Evolutionary conservation across 164 flowering plant genomes (phyloP), one percentile per base, ranked within the genome.

Genomic region (Houttuynia cordata): DNA sequence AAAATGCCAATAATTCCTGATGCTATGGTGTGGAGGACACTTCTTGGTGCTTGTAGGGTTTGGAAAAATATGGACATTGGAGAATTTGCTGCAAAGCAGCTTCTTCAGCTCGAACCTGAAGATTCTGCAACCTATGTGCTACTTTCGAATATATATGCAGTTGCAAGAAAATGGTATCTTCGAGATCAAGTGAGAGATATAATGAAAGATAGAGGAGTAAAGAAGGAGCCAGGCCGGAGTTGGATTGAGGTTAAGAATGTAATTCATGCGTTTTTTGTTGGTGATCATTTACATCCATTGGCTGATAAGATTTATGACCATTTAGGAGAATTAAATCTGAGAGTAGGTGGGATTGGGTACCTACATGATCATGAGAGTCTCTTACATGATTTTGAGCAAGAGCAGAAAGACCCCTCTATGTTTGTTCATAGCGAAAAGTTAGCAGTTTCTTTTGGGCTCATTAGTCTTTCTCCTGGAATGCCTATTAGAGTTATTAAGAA

Each of bases 11-110:
- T 70, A 8, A 51, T 40, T 19, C 70, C 77, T 1, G 72, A 74
- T 64, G 74, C 74, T 4, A 70, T 70, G 77, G 64, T 74, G n/a
- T 74, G 77, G 77, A 70, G 69, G 53, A 74, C 77, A 47, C 64
- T 74, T 70, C 66, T 70, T 30, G 65, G 71, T 59, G 74, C 74
- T 25, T 74, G 77, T 62, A 62, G 64, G 13, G 69, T 74, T 57
- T 74, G 67, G 51, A 67, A 60, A 51, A 74, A 74, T 53, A 57
- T 70, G 61, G 71, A 67, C 23, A 70, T 74, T 20, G 77, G 77
- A 37, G 74, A 70, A 60, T 37, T 67, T 62, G 71, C 77, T 24
- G 77, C 71, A 21, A 54, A 51, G 12, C 69, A 70, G 58, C 71
- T 74, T 62, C 64, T 74, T 18, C 60, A 59, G 53, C 59, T 74